A percentile compares a stretch with the other conserved stretches of the same genome.
These are phyloP conservation scores for Scheffersomyces insectosa DNA, from an alignment of 1,139 yeast species.

Conservation along the genomic window DNA sequence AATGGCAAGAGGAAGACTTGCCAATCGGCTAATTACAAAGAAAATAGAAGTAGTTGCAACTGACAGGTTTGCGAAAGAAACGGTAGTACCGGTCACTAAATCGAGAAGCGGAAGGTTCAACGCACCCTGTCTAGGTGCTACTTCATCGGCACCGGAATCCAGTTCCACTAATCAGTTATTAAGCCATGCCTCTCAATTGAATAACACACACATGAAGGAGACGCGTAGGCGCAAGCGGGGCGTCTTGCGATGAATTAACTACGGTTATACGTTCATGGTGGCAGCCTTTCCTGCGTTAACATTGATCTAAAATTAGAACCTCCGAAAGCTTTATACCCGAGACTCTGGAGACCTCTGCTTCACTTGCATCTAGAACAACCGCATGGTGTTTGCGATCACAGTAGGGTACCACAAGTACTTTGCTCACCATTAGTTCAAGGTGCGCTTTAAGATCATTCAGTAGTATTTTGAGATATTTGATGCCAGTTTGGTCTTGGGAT, in stretches of 20 bases:
- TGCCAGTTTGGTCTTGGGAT: constrained; percentile 61
- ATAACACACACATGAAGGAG: constrained; percentile 18
- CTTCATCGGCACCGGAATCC: too few species aligned
- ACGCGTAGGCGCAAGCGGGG: constrained; percentile 24
- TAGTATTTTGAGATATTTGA: constrained; percentile 54
- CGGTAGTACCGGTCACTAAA: constrained; percentile 7
- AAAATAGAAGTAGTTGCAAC: too few species aligned
- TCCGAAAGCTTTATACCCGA: constrained; percentile 17
- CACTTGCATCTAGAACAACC: constrained; percentile 35
- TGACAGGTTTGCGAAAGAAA: too few species aligned
- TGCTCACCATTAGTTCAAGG: constrained; percentile 58
- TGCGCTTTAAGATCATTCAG: constrained; percentile 35
- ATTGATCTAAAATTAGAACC: constrained; percentile 14
- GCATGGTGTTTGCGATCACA: constrained; percentile 45
- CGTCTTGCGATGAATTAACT: constrained; percentile 23
- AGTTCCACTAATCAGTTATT: constrained; percentile 12
- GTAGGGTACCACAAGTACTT: constrained; percentile 68
- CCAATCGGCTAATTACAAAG: too few species aligned
- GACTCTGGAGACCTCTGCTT: constrained; percentile 32
- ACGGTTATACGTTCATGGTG: constrained; percentile 17
- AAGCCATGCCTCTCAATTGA: constrained; percentile 25
- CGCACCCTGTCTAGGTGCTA: constrained; percentile 1
- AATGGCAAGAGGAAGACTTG: too few species aligned
- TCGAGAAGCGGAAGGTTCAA: constrained; percentile 21
- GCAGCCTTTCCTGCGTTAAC: constrained; percentile 23